Evolutionary conservation across 2,329 filamentous ascomycete species (phyloP).

Genomic region (Botrytis galanthina): DNA sequence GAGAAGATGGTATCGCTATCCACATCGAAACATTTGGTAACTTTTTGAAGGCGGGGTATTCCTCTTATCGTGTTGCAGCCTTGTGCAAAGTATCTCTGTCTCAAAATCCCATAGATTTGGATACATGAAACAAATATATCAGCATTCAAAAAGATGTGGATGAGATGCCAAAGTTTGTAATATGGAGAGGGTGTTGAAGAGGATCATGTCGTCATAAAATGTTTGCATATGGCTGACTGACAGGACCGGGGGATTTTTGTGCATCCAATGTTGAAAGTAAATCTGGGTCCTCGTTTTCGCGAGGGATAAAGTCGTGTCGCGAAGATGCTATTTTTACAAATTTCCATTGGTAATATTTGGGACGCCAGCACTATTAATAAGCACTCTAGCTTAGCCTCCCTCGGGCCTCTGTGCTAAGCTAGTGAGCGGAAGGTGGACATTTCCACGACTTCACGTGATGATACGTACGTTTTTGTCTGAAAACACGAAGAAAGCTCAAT

Average conservation of each 20-base stretch:
- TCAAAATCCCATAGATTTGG: not conserved
- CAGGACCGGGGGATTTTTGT: not conserved
- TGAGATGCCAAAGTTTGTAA: not conserved
- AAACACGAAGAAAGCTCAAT: not conserved
- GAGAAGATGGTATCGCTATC: not conserved
- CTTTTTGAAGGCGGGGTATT: not conserved
- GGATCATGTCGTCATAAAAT: not conserved
- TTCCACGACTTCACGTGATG: not conserved
- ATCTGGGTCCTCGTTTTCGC: not conserved
- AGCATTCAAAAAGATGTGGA: not conserved
- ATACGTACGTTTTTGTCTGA: not conserved
- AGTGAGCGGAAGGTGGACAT: not conserved
- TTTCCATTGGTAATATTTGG: not conserved
- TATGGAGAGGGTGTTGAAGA: not conserved
- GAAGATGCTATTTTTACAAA: not conserved
- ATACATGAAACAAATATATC: not conserved
- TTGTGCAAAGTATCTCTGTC: not conserved
- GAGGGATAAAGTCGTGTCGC: not conserved
- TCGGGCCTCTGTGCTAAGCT: not conserved
- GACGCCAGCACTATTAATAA: not conserved
- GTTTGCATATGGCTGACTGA: not conserved
- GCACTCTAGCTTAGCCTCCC: not conserved
- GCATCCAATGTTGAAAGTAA: not conserved
- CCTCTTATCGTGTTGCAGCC: not conserved
- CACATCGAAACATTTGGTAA: not conserved